Evolutionary conservation across 805 yeast genomes (phyloP), one percentile per base, ranked within the genome.

Genomic region (Kodamaea fukazawae): DNA sequence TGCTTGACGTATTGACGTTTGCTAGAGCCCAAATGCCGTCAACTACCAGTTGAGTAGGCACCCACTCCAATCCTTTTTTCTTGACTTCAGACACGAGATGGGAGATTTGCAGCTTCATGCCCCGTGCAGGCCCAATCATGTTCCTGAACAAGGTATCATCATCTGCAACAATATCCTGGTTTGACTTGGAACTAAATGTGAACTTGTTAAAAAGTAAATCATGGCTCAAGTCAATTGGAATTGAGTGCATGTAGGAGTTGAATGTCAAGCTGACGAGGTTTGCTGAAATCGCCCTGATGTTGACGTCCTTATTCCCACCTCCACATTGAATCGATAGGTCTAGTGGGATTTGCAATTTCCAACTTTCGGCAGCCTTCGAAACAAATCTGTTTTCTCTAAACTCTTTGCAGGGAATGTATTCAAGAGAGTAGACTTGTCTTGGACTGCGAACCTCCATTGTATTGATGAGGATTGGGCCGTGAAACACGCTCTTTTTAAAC

Each of bases 211-310:
- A 64, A 1, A 67, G 44, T 12, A 61, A 50, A 30, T 61, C 69
- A 44, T 66, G 70, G 39, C 57, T 54, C 17, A 68, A 41, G 48
- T 66, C 74, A 7, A 68, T 39, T 2, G 74, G 72, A 11, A 68
- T 62, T 2, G 72, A 60, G 30, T 56, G 49, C n/a, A 60, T 44
- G 8, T 20, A 20, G 23, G 23, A 20, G 8, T 8, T 20, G 8
- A 20, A 6, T 13, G 71, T 60, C 23, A 59, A 36, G 1, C 55
- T 68, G 3, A 57, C 58, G 17, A 68, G 51, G 28, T 65, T 70
- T 2, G 60, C 56, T 2, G 31, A 25, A 7, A 57, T 44, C 2
- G 33, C 10, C 28, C 51, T 57, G 32, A 61, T 43, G 11, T 18
- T 14, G 13, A 37, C 23, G 12, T 26, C 31, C 23, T 37, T 37